These are phyloP conservation scores for Penicillium sp. DNA, from an alignment of 2,329 filamentous ascomycete genomes.

Conservation along the genomic window DNA sequence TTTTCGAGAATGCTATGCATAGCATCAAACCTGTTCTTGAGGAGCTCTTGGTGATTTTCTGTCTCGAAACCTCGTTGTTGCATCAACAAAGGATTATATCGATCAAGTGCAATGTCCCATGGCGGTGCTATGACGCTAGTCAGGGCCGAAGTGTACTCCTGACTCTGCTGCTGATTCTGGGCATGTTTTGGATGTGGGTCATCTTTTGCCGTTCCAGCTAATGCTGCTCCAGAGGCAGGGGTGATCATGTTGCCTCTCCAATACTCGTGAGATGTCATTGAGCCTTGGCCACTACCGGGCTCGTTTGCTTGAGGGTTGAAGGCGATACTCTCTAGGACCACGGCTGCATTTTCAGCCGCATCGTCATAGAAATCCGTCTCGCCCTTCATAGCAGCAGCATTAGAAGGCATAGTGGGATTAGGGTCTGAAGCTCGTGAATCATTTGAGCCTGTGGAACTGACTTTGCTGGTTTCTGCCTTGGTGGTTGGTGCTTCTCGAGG, in stretches of 20 bases:
- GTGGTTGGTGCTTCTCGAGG: background rate
- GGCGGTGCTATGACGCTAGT: background rate
- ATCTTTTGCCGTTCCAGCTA: background rate
- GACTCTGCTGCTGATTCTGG: background rate
- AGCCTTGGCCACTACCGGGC: background rate
- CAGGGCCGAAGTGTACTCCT: background rate
- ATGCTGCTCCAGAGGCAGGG: background rate
- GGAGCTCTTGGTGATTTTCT: background rate
- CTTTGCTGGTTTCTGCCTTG: background rate
- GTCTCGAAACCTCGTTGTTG: background rate
- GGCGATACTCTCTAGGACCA: background rate
- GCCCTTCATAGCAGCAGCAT: background rate
- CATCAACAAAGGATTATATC: background rate
- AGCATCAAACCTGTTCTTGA: background rate
- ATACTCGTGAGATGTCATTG: background rate
- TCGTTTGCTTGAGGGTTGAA: background rate
- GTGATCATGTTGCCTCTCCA: conserved; percentile 2
- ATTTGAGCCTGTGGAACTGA: background rate
- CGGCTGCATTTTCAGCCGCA: conserved; percentile 1
- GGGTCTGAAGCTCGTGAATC: background rate
- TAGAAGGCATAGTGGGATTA: background rate
- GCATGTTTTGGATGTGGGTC: background rate
- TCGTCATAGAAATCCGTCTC: background rate
- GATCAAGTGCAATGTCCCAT: background rate
- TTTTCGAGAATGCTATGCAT: background rate